Percentiles rank a stretch among this genome's conserved stretches.
phyloP scores from a whole-genome alignment of 495 filamentous ascomycete species.

The Talaromyces ruber region DNA sequence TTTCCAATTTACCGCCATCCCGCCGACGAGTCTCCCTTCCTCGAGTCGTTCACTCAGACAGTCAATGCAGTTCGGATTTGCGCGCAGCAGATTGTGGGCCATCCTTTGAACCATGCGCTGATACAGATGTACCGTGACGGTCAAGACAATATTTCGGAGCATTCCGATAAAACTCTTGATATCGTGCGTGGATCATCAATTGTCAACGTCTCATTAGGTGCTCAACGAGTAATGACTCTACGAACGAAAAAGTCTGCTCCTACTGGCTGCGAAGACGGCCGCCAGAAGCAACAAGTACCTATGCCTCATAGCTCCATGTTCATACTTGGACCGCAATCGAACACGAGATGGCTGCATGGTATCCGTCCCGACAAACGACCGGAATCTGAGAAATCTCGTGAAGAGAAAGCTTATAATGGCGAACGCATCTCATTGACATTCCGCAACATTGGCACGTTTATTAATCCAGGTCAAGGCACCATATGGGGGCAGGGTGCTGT shows the following conservation, averaged over 20 bases:
- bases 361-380: slow-evolving; percentile 81
- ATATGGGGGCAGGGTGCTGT: slow-evolving; percentile 94
- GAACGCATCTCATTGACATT: slow-evolving; percentile 91
- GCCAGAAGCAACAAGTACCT: slow-evolving; percentile 54
- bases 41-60: slow-evolving; percentile 64
- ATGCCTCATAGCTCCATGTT: slow-evolving; percentile 89
- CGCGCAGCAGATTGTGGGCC: slow-evolving; percentile 62
- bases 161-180: slow-evolving; percentile 94
- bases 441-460: slow-evolving; percentile 78
- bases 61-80: slow-evolving; percentile 58
- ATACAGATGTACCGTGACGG: slow-evolving; percentile 90
- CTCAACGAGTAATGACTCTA: slow-evolving; percentile 83
- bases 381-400: slow-evolving; percentile 49
- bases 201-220: slow-evolving; percentile 87
- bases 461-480: slow-evolving; percentile 42
- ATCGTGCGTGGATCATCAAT: slow-evolving; percentile 74
- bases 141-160: slow-evolving; percentile 92
- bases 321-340: slow-evolving; percentile 71
- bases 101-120: slow-evolving; percentile 84
- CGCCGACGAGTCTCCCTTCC: slow-evolving; percentile 76
- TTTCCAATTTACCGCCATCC: slow-evolving; percentile 93
- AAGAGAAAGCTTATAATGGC: slow-evolving; percentile 64
- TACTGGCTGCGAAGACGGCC: slow-evolving; percentile 10
- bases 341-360: slow-evolving; percentile 80
- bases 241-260: slow-evolving; percentile 61